A percentile compares a stretch with the other conserved stretches of the same genome.
Evolutionary conservation across 768 basidiomycete species (phyloP).

Genomic region (Porphyrellus cyaneotinctus): DNA sequence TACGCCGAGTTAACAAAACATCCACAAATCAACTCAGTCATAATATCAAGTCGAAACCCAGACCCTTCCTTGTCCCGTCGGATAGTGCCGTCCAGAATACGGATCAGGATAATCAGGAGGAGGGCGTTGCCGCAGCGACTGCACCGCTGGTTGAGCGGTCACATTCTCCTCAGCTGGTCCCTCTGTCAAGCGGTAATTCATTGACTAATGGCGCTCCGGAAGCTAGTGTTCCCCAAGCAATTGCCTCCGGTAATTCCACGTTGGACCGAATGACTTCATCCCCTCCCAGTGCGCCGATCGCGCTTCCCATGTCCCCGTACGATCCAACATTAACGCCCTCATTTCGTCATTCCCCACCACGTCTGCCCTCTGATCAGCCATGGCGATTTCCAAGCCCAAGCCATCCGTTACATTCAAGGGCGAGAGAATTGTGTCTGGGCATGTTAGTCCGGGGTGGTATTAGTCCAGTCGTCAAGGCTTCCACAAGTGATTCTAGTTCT

Average conservation of each 20-base stretch:
- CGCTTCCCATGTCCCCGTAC: constrained; percentile 67
- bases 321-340: constrained; percentile 71
- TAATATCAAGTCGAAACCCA: constrained; percentile 18
- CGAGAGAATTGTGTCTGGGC: constrained; percentile 60
- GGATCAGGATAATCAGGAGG: constrained; percentile 11
- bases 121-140: constrained; percentile 12
- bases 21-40: constrained; percentile 15
- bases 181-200: constrained; percentile 8
- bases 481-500: constrained; percentile 27
- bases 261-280: constrained; percentile 17
- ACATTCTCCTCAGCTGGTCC: constrained; percentile 23
- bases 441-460: constrained; percentile 54
- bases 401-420: constrained; percentile 65
- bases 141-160: constrained; percentile 25
- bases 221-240: not conserved
- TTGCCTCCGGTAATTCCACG: not conserved
- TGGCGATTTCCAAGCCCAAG: constrained; percentile 81
- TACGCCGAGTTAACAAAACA: constrained; percentile 27
- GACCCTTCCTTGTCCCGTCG: constrained; percentile 20
- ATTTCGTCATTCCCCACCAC: constrained; percentile 73
- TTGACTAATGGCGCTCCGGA: not conserved
- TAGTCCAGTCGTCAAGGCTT: constrained; percentile 44
- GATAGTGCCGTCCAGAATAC: constrained; percentile 12
- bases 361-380: constrained; percentile 72
- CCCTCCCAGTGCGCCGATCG: constrained; percentile 23